Evolutionary conservation across 768 basidiomycete genomes (phyloP).

Genomic region (Tricholoma terreum): DNA sequence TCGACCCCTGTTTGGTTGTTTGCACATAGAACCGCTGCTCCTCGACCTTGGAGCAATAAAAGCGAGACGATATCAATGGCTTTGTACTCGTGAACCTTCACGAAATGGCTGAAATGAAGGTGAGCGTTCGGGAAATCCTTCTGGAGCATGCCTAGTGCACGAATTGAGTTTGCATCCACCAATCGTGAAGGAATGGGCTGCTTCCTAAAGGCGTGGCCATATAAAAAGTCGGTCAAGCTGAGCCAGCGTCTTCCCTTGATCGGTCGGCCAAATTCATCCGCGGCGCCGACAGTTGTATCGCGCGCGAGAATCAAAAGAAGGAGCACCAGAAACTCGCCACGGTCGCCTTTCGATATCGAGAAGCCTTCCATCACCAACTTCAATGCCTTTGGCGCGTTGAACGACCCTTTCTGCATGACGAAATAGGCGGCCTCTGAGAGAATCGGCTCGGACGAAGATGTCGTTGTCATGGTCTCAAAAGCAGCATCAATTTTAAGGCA

Average conservation of each 20-base stretch:
- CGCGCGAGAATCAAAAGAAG: constrained; percentile 18
- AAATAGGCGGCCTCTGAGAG: constrained; percentile 22
- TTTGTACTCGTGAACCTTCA: constrained; percentile 25
- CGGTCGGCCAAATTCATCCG: neutral
- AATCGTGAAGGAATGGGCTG: neutral
- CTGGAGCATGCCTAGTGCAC: neutral
- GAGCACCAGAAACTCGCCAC: constrained; percentile 19
- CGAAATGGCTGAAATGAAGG: constrained; percentile 31
- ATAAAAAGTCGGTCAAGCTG: neutral
- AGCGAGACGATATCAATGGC: constrained; percentile 19
- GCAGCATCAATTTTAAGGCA: constrained; percentile 16
- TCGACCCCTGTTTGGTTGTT: constrained; percentile 20
- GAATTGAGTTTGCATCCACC: neutral
- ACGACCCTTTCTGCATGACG: constrained; percentile 5
- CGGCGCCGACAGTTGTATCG: constrained; percentile 14
- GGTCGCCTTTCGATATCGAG: constrained; percentile 18
- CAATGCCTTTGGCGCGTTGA: neutral
- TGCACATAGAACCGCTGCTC: constrained; percentile 27
- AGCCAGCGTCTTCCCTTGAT: too few species aligned
- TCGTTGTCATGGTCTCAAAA: constrained; percentile 15
- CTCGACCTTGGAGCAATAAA: constrained; percentile 15
- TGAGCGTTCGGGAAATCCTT: constrained; percentile 15
- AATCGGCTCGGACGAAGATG: constrained; percentile 24
- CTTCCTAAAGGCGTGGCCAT: too few species aligned
- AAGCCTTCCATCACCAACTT: constrained; percentile 2